These are phyloP conservation scores for Micromonas commoda DNA, from an alignment of 139 green algal genomes.

Conservation along the genomic window DNA sequence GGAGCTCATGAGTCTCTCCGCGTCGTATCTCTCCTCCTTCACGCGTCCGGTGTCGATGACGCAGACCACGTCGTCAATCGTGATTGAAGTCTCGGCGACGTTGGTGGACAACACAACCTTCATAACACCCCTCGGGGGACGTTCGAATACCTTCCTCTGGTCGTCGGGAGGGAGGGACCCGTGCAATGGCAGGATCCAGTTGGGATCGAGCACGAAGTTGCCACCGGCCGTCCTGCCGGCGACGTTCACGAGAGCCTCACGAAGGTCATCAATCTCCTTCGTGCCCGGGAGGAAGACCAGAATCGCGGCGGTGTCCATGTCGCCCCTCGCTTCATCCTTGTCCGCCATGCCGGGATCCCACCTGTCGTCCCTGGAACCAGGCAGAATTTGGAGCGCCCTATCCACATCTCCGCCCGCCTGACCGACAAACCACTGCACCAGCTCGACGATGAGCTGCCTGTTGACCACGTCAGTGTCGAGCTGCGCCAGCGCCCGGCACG, in stretches of 20 bases:
- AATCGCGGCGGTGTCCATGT: constrained; percentile 25
- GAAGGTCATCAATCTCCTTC: constrained; percentile 27
- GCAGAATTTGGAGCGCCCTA: neutral
- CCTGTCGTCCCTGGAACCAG: neutral
- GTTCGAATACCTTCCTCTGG: constrained; percentile 42
- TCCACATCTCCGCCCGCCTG: neutral
- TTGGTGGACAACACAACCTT: constrained; percentile 89
- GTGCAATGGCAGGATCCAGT: constrained; percentile 36
- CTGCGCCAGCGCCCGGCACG: constrained; percentile 12
- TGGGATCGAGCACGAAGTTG: constrained; percentile 11
- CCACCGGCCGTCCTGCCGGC: neutral
- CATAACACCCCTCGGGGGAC: constrained; percentile 39
- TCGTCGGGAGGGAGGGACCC: constrained; percentile 33
- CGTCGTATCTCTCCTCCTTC: constrained; percentile 40
- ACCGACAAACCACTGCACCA: neutral
- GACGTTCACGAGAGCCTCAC: constrained; percentile 14
- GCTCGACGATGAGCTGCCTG: constrained; percentile 21
- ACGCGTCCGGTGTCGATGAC: constrained; percentile 80
- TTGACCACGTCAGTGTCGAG: constrained; percentile 15
- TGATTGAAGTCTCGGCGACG: constrained; percentile 89
- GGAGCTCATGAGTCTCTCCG: constrained; percentile 7
- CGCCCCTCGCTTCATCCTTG: neutral
- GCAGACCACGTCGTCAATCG: constrained; percentile 81
- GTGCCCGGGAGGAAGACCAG: constrained; percentile 41
- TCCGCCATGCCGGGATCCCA: neutral